phyloP scores from a whole-genome alignment of 2,329 filamentous ascomycete genomes.

The Trichophyton mentagrophytes region DNA sequence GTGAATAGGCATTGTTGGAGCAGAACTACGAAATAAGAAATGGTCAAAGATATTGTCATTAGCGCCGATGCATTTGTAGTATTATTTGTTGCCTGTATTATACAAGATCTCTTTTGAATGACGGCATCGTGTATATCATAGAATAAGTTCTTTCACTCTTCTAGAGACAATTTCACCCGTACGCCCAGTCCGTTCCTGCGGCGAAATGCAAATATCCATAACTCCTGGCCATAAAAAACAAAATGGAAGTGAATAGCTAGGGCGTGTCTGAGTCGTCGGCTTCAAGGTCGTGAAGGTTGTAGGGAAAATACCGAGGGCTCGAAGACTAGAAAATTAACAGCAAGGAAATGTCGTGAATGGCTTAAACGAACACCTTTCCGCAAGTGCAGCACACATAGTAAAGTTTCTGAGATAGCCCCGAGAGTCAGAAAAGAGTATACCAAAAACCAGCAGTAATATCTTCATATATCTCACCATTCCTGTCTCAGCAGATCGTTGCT shows the following conservation, averaged over 20 bases:
- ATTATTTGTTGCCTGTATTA: constrained; percentile 9
- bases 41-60: constrained; percentile 98
- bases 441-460: neutral
- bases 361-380: constrained; percentile 61
- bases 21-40: constrained; percentile 78
- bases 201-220: neutral
- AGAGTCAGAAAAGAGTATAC: constrained; percentile 13
- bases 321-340: neutral
- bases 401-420: constrained; percentile 50
- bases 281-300: neutral
- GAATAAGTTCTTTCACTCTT: neutral
- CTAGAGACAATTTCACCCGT: neutral
- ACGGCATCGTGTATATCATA: neutral
- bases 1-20: constrained; percentile 61
- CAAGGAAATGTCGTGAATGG: neutral
- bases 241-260: neutral
- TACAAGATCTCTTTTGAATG: neutral
- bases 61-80: constrained; percentile 67
- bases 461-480: constrained; percentile 68
- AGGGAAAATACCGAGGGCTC: neutral
- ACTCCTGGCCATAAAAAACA: neutral
- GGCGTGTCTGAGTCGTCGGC: neutral
- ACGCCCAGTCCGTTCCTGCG: neutral
- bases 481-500: constrained; percentile 90
- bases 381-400: constrained; percentile 92